Evolutionary conservation across 2,329 filamentous ascomycete species (phyloP).

Genomic region (Arthrobotrys musiformis): DNA sequence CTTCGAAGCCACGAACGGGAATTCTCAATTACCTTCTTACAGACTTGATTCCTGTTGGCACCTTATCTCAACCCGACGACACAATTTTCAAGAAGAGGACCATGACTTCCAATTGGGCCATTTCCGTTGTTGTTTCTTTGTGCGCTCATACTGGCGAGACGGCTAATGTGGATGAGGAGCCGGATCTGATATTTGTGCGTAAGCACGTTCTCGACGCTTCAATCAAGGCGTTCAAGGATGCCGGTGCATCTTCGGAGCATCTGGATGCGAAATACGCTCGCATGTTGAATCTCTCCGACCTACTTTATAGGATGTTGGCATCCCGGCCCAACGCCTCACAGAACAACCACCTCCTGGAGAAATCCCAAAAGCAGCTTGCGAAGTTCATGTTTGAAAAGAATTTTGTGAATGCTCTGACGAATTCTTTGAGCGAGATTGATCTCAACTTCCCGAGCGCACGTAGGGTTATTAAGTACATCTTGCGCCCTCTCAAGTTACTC

Average conservation of each 20-base stretch:
- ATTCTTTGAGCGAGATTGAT: slow-evolving; percentile 93
- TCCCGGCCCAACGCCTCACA: slow-evolving; percentile 69
- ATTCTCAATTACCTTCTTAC: slow-evolving; percentile 94
- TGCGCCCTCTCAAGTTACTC: slow-evolving; percentile 86
- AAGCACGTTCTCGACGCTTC: slow-evolving; percentile 95
- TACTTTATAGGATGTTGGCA: slow-evolving; percentile 91
- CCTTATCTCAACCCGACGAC: slow-evolving; percentile 76
- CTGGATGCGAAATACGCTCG: slow-evolving; percentile 87
- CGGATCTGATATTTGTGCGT: slow-evolving; percentile 88
- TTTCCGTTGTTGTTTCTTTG: slow-evolving; percentile 84
- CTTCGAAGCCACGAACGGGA: slow-evolving; percentile 91
- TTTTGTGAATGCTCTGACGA: slow-evolving; percentile 86
- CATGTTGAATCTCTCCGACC: slow-evolving; percentile 85
- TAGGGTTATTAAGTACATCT: slow-evolving; percentile 93
- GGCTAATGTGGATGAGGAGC: slow-evolving; percentile 76
- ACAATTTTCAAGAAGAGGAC: slow-evolving; percentile 83
- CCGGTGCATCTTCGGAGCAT: slow-evolving; percentile 79
- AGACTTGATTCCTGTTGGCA: slow-evolving; percentile 72
- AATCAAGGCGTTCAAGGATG: slow-evolving; percentile 90
- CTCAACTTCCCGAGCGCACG: slow-evolving; percentile 93
- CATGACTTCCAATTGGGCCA: slow-evolving; percentile 85
- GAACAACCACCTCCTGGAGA: slow-evolving; percentile 60
- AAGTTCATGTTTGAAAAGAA: slow-evolving; percentile 99
- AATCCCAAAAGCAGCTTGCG: slow-evolving; percentile 82
- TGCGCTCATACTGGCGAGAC: slow-evolving; percentile 88